Conservation (phyloP, 768 basidiomycete species). For the Panaeolus cyanescens region DNA sequence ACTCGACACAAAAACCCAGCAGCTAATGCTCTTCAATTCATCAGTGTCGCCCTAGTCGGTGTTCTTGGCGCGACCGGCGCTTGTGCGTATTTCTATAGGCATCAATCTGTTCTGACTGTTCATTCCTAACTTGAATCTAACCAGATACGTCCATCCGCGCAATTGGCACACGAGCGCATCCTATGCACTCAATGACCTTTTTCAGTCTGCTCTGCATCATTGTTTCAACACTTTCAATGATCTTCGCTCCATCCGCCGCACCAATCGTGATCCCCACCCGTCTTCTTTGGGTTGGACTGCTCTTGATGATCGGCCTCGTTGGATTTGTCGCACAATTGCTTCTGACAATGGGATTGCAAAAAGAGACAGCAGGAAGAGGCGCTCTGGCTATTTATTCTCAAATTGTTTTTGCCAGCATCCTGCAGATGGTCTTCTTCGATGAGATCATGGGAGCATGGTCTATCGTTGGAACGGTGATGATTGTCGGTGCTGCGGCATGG, state of each 20-base stretch:
- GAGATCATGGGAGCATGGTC: conserved; percentile 59
- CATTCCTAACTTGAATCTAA: not conserved
- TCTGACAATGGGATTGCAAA: conserved; percentile 59
- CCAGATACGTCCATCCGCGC: conserved; percentile 50
- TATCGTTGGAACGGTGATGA: conserved; percentile 63
- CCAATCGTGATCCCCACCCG: conserved; percentile 48
- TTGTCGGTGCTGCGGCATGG: conserved; percentile 62
- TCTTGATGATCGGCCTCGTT: conserved; percentile 52
- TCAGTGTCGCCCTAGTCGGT: conserved; percentile 63
- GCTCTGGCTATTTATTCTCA: conserved; percentile 60
- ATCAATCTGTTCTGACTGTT: not conserved
- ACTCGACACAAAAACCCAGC: not conserved
- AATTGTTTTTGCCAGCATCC: conserved; percentile 67
- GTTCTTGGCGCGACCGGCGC: conserved; percentile 68
- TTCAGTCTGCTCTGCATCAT: conserved; percentile 62
- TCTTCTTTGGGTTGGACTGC: conserved; percentile 44
- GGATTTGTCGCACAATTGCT: conserved; percentile 57
- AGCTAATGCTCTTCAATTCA: not conserved
- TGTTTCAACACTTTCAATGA: conserved; percentile 36
- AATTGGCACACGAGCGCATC: conserved; percentile 76
- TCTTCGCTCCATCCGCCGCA: conserved; percentile 14
- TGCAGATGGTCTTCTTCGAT: conserved; percentile 69
- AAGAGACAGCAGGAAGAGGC: conserved; percentile 37
- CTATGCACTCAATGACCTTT: conserved; percentile 70
- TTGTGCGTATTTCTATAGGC: conserved; percentile 43